These are phyloP conservation scores for Beta lomatogona DNA, from an alignment of 179 eudicot genomes.

Conservation along the genomic window DNA sequence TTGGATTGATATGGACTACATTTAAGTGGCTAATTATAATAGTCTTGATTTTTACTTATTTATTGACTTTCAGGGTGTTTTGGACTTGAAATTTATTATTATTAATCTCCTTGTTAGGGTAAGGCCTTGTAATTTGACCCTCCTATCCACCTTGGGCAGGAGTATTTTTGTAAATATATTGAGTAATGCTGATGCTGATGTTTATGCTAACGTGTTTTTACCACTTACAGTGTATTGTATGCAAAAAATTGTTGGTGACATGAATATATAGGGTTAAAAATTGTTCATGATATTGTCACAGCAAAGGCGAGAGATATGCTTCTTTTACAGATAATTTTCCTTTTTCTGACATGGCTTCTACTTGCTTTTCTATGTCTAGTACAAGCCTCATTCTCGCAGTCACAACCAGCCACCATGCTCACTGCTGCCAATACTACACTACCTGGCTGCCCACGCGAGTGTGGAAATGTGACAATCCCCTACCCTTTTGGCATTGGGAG, in stretches of 20 bases:
- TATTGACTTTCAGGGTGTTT: no score
- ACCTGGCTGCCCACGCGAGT: no score
- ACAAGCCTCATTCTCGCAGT: neutral
- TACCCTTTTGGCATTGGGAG: no score
- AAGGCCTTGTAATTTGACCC: neutral
- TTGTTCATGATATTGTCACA: neutral
- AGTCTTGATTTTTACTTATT: no score
- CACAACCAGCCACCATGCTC: no score
- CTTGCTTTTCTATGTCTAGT: constrained; percentile 8
- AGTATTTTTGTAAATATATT: neutral
- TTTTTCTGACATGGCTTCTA: neutral
- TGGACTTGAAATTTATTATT: no score
- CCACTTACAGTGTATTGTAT: neutral
- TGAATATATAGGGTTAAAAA: neutral
- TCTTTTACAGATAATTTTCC: neutral
- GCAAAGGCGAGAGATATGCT: neutral
- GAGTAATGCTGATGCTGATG: no score
- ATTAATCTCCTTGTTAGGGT: no score
- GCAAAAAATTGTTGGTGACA: neutral
- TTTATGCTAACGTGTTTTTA: neutral
- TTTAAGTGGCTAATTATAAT: no score
- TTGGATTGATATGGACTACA: neutral
- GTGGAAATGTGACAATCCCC: no score
- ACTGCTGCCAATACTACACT: no score
- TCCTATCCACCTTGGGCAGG: neutral